Base-by-base conservation (phyloP, 2,329 filamentous ascomycete genomes). In the Apiospora aurea region DNA sequence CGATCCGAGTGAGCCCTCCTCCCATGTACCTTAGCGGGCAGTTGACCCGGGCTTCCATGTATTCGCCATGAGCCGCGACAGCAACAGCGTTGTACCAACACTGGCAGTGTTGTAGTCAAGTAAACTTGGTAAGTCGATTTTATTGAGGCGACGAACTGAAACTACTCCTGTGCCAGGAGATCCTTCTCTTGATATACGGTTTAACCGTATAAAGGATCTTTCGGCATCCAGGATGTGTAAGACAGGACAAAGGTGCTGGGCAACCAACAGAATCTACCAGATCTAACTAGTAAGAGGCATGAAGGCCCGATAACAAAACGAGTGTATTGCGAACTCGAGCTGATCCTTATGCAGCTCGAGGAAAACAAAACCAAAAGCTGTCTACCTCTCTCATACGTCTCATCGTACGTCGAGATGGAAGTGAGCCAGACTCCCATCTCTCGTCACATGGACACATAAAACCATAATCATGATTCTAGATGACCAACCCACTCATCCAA, bases 271-370 rank as follows among this genome's bases (percentile, higher is more conserved):
- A n/a, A n/a, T n/a, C n/a, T n/a, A n/a, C n/a, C n/a, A n/a, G n/a
- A n/a, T n/a, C n/a, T n/a, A n/a, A n/a, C n/a, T n/a, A 18, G 5
- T n/a, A n/a, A 41, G 34, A 41, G 16, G 41, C 8, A 51, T 2
- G 18, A 11, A 38, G 3, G 8, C 34, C 34, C 57, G n/a, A 34
- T 21, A 41, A 21, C 34, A 14, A 41, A 64, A 64, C 18, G 57
- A 64, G 57, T 64, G 57, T 41, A 64, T 41, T 64, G 57, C 57
- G 34, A 41, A 14, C 18, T 64, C 57, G 57, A 64, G 57, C 34
- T 64, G 34, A 41, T 41, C n/a, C 29, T 18, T 61, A 21, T 61
- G 53, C n/a, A 64, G 57, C 57, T 41, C 57, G 34, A 41, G 57
- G 21, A 6, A 24, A 14, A 14, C 8, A 64, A 38, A 41, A 34